Conservation (phyloP, 2,329 filamentous ascomycete genomes). For the Trichoderma atroviride region DNA sequence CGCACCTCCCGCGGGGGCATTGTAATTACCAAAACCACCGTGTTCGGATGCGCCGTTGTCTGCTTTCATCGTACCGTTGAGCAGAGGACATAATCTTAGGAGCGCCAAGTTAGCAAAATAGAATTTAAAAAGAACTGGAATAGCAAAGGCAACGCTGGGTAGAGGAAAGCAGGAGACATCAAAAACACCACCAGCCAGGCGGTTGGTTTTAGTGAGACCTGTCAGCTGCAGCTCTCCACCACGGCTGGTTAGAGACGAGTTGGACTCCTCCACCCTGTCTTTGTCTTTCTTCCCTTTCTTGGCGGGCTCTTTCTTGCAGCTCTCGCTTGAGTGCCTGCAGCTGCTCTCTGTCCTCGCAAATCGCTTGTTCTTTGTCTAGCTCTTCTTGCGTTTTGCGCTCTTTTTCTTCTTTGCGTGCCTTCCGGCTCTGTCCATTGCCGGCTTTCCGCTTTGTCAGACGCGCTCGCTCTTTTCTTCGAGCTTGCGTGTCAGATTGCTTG, state of each 20-base stretch:
- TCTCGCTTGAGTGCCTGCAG: slow-evolving; percentile 31
- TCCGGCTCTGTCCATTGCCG: slow-evolving; percentile 23
- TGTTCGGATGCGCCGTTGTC: slow-evolving; percentile 59
- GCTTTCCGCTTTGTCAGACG: slow-evolving; percentile 22
- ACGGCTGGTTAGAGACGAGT: slow-evolving; percentile 22
- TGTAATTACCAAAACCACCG: slow-evolving; percentile 61
- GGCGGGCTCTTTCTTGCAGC: slow-evolving; percentile 28
- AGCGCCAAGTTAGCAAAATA: slow-evolving; percentile 30
- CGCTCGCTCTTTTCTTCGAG: slow-evolving; percentile 24
- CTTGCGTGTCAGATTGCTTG: slow-evolving; percentile 32
- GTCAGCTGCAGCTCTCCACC: slow-evolving; percentile 30
- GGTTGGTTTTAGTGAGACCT: slow-evolving; percentile 29
- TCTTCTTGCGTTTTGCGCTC: slow-evolving; percentile 29
- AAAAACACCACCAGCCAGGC: background rate
- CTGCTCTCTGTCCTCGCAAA: slow-evolving; percentile 28
- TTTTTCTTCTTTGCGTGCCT: slow-evolving; percentile 24
- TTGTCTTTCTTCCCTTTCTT: slow-evolving; percentile 27
- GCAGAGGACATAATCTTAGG: slow-evolving; percentile 75
- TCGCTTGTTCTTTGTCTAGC: slow-evolving; percentile 28
- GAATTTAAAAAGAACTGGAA: background rate
- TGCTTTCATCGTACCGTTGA: slow-evolving; percentile 78
- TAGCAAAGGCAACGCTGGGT: slow-evolving; percentile 1
- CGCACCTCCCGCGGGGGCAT: slow-evolving; percentile 41
- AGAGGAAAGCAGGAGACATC: background rate
- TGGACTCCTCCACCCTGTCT: background rate